Conservation (phyloP, 2,329 filamentous ascomycete species). For the Fusarium mundagurra region DNA sequence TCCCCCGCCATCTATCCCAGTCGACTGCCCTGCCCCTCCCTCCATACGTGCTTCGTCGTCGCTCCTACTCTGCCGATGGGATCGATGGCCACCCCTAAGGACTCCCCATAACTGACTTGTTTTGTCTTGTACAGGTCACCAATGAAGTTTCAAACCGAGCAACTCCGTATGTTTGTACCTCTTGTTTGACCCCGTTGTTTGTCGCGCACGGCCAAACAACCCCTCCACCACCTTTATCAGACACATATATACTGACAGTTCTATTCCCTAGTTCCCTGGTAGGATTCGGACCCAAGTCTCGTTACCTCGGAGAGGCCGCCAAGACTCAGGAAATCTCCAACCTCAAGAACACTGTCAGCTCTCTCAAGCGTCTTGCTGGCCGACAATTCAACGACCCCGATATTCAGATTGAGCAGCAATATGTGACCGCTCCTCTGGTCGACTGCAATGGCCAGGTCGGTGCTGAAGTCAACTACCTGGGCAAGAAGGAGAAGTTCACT, state of each 20-base stretch:
- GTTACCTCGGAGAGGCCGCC: constrained; percentile 93
- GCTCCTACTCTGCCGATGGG: constrained; percentile 1
- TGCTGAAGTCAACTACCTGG: constrained; percentile 90
- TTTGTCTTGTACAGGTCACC: constrained; percentile 73
- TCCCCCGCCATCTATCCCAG: constrained; percentile 15
- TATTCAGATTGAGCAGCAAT: constrained; percentile 91
- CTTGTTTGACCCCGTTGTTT: constrained; percentile 10
- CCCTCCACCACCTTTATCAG: constrained; percentile 27
- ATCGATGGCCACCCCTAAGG: not conserved
- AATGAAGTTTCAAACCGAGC: constrained; percentile 99
- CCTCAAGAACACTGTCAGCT: constrained; percentile 97
- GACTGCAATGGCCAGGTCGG: constrained; percentile 95
- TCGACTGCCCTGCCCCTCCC: constrained; percentile 26
- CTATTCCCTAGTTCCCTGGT: constrained; percentile 77
- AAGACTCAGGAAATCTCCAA: constrained; percentile 99
- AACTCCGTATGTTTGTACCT: constrained; percentile 80
- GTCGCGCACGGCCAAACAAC: constrained; percentile 11
- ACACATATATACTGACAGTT: constrained; percentile 38
- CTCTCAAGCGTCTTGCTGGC: constrained; percentile 91
- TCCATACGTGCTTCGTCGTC: constrained; percentile 3
- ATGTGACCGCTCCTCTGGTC: constrained; percentile 83
- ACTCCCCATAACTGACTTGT: constrained; percentile 18
- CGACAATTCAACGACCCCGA: constrained; percentile 90
- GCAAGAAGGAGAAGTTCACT: constrained; percentile 96
- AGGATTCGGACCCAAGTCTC: constrained; percentile 91